Percentiles rank a stretch among this genome's conserved stretches.
Evolutionary conservation across 106 monocot species (phyloP).

Genomic region (Apostasia ramifera): DNA sequence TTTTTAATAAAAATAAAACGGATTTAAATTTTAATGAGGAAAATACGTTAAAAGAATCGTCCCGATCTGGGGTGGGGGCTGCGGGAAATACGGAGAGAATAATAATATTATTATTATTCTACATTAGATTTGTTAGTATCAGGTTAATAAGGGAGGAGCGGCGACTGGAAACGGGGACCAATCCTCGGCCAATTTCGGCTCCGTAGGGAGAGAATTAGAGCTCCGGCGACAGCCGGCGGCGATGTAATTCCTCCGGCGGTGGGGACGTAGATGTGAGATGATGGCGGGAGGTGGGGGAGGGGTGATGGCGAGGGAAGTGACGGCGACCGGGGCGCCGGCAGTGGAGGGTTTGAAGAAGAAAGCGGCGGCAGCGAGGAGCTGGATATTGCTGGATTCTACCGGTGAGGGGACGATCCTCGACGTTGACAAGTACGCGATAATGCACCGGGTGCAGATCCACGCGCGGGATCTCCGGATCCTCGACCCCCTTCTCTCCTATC

Average conservation of each 20-base stretch:
- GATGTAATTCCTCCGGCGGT: neutral
- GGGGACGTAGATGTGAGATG: neutral
- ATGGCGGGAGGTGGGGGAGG: neutral
- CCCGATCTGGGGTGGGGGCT: too few relatives aligned
- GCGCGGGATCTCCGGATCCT: constrained; percentile 65
- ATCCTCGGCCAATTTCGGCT: too few relatives aligned
- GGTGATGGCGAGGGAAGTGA: neutral
- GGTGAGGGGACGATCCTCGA: constrained; percentile 38
- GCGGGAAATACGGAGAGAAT: too few relatives aligned
- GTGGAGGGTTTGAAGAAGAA: constrained; percentile 10
- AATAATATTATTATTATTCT: too few relatives aligned
- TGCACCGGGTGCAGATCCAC: constrained; percentile 58
- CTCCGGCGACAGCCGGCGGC: neutral
- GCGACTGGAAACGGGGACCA: too few relatives aligned
- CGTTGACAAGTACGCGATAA: constrained; percentile 62
- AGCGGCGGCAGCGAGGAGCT: constrained; percentile 11
- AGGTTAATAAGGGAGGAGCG: too few relatives aligned
- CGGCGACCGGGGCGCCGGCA: neutral
- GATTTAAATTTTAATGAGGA: too few relatives aligned
- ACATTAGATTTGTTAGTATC: too few relatives aligned
- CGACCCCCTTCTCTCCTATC: constrained; percentile 66
- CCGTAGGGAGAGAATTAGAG: neutral
- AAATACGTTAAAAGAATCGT: too few relatives aligned
- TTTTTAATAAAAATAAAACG: too few relatives aligned
- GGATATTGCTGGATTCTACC: constrained; percentile 13